Base-by-base conservation (phyloP, 352 stramenopile genomes). In the Pythium volutum region DNA sequence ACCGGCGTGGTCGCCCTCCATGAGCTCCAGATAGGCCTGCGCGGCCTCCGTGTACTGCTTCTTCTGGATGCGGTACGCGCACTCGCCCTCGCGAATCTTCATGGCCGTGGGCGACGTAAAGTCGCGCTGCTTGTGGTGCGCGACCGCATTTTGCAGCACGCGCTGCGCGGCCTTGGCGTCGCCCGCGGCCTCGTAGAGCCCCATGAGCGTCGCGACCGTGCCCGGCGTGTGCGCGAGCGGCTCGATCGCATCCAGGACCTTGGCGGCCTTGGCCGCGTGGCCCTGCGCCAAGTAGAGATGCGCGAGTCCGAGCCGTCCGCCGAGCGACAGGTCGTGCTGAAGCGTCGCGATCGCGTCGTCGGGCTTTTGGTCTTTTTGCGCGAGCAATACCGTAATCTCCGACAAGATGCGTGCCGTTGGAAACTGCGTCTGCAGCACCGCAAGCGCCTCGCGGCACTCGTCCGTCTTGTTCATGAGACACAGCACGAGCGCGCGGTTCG, bases 401-500 rank as follows among this genome's bases (percentile, higher is more conserved):
- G 77, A 70, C 39, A 81, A 67, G 12, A 72, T 74, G 34, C 75
- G 76, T 22, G 84, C 84, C 22, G 72, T 58, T 1, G 84, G 82
- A 55, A 90, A 92, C 14, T 74, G 76, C 62, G 76, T 55, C 59
- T 89, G 85, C 47, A 94, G 66, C 5, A 42, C 25, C 10, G 69
- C 64, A 20, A 94, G 58, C 18, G 59, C 77, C 47, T 84, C 83
- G 31, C 68, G 72, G 56, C 72, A 87, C 51, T 94, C 84, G 9
- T 92, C 82, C 18, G 66, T 69, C 81, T 94, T 94, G 65, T 91
- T 77, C 72, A 91, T 73, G 16, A 89, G 77, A 38, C 77, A 88
- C 22, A 91, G 69, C 20, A 94, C 47, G 22, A 93, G 66, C 62
- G 79, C 83, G 41, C 76, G 75, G 70, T 94, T 94, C 18, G 73